These are phyloP conservation scores for Sclerotinia spermophila DNA, from an alignment of 2,329 filamentous ascomycete genomes.

Conservation along the genomic window DNA sequence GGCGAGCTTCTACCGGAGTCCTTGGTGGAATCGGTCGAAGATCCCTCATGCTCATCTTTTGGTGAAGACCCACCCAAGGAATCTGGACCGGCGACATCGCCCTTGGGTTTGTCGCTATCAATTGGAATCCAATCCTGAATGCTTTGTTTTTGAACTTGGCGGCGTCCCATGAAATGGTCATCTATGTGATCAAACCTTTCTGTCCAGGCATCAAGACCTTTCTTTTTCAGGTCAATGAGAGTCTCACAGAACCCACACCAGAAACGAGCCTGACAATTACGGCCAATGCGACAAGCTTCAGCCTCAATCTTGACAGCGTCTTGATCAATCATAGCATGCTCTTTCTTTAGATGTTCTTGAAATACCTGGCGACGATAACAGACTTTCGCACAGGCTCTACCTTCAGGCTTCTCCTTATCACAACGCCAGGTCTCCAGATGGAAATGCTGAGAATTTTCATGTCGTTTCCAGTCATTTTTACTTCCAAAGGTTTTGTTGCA, in stretches of 20 bases:
- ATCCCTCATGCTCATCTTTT: slow-evolving; percentile 1
- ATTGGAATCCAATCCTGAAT: slow-evolving; percentile 54
- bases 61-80: slow-evolving; percentile 7
- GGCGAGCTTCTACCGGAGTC: slow-evolving; percentile 14
- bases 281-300: slow-evolving; percentile 56
- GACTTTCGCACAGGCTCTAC: slow-evolving; percentile 51
- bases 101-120: slow-evolving; percentile 28
- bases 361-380: slow-evolving; percentile 59
- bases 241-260: slow-evolving; percentile 83
- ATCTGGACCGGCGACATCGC: slow-evolving; percentile 14
- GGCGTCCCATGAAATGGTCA: slow-evolving; percentile 59
- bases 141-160: slow-evolving; percentile 37
- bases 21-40: slow-evolving; percentile 7
- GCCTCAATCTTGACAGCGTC: slow-evolving; percentile 42
- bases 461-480: slow-evolving; percentile 92
- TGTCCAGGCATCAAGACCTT: slow-evolving; percentile 54
- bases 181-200: slow-evolving; percentile 73
- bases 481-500: slow-evolving; percentile 80
- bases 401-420: slow-evolving; percentile 40
- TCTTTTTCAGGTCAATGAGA: slow-evolving; percentile 47
- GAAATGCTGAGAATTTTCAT: slow-evolving; percentile 77
- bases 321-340: slow-evolving; percentile 35
- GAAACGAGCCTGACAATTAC: slow-evolving; percentile 62
- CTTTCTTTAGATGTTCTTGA: slow-evolving; percentile 53
- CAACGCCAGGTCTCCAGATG: slow-evolving; percentile 72